These are phyloP conservation scores for Diaporthe sp. DNA, from an alignment of 2,329 filamentous ascomycete species.

Conservation along the genomic window DNA sequence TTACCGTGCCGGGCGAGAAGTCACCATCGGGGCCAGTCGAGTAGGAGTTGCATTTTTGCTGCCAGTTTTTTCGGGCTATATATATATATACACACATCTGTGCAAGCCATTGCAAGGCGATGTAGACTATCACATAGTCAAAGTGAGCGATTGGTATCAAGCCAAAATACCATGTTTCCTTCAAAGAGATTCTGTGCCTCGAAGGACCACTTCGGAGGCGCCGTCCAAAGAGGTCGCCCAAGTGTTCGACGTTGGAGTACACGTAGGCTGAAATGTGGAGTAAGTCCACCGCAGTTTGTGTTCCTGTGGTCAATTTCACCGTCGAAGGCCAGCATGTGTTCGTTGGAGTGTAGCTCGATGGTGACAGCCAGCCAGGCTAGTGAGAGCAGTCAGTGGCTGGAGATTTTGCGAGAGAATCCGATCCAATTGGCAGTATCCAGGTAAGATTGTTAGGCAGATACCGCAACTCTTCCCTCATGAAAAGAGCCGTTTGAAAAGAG, in stretches of 20 bases:
- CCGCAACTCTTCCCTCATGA: background rate
- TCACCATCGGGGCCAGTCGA: background rate
- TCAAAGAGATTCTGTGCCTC: background rate
- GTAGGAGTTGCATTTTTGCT: background rate
- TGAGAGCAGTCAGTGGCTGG: background rate
- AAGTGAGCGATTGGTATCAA: background rate
- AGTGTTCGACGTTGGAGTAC: background rate
- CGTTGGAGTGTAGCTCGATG: background rate
- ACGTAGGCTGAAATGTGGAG: background rate
- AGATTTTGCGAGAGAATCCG: too few species aligned
- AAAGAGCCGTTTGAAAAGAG: background rate
- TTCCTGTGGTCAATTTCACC: background rate
- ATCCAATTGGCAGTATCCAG: background rate
- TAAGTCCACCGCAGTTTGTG: background rate
- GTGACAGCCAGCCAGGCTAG: background rate
- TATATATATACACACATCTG: background rate
- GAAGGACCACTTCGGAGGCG: background rate
- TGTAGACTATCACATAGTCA: background rate
- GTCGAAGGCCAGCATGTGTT: background rate
- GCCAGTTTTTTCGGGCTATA: background rate
- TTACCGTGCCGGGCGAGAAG: conserved; percentile 24
- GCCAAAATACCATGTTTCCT: background rate
- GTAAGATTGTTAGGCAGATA: background rate
- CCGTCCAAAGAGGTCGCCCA: background rate
- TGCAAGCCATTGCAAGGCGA: background rate